Base-by-base conservation (phyloP, 2,329 filamentous ascomycete genomes). In the Trichoderma polysporum region DNA sequence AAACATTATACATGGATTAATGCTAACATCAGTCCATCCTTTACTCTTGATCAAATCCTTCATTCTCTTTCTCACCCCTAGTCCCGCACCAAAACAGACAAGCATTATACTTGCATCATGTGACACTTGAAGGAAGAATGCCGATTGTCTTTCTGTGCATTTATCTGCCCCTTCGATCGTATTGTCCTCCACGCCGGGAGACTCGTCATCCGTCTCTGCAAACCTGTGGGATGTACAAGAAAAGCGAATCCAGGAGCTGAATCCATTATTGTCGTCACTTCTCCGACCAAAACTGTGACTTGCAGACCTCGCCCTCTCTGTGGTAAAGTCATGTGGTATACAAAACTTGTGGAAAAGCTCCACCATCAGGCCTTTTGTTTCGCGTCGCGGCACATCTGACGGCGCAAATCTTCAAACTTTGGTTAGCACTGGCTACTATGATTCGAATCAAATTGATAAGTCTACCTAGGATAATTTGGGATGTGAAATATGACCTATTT, bases 181-280 rank as follows among this genome's bases (percentile, higher is more conserved):
- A 29, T 25, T 33, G 27, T 31, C 41, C 19, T 53, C 37, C 1
- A 4, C 22, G 15, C 29, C 45, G 1, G 25, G 27, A 5, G 47
- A 35, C n/a, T 50, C 45, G 19, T 27, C 29, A 27, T 54, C 31
- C 10, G 27, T 7, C 13, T 6, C 10, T 1, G 15, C 15, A 1
- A 45, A 27, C 29, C 12, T 10, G n/a, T 15, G 1, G 2, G 13
- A 56, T 19, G 13, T 6, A 2, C 78, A 58, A 7, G 35, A 74
- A 45, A 75, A 77, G 52, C 76, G 75, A 47, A 79, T 78, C 78
- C 76, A 79, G 0, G 74, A 70, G 35, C 70, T 71, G 17, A 67
- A 72, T 6, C 75, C 76, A 29, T 71, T 45, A 2, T 45, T 17
- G 2, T 35, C 57, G 39, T 73, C 72, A 15, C 70, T 74, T 7